phyloP scores from a whole-genome alignment of 352 stramenopile genomes.

The Pythium insidiosum region DNA sequence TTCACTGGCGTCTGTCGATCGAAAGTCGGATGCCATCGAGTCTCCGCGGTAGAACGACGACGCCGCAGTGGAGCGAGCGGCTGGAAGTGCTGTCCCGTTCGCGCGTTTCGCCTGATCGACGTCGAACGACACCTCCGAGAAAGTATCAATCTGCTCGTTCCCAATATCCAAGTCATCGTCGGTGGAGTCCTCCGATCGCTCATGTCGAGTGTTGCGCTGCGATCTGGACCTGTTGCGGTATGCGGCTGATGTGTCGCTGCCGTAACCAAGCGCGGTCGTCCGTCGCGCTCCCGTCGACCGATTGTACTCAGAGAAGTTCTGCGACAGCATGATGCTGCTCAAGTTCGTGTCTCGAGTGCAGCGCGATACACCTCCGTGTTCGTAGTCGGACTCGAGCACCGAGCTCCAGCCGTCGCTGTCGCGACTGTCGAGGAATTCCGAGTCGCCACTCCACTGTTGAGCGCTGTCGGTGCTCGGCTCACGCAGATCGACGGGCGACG shows the following conservation, averaged over 20 bases:
- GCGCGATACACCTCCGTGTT: constrained; percentile 27
- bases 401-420: constrained; percentile 69
- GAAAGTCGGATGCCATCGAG: constrained; percentile 13
- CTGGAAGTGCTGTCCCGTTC: neutral
- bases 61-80: neutral
- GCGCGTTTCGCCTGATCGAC: constrained; percentile 3
- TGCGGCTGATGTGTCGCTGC: constrained; percentile 5
- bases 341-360: constrained; percentile 65
- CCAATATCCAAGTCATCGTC: no score
- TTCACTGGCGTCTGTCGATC: constrained; percentile 2
- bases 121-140: constrained; percentile 12
- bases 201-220: neutral
- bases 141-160: no score
- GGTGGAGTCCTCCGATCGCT: no score
- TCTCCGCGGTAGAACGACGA: neutral
- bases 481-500: no score
- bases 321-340: constrained; percentile 38
- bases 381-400: constrained; percentile 55
- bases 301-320: constrained; percentile 29
- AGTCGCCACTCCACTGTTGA: constrained; percentile 6
- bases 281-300: no score
- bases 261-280: no score
- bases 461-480: constrained; percentile 2
- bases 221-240: constrained; percentile 3
- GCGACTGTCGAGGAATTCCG: constrained; percentile 26